Evolutionary conservation across 2,329 filamentous ascomycete genomes (phyloP).

Genomic region (Diaporthe aspalathi): DNA sequence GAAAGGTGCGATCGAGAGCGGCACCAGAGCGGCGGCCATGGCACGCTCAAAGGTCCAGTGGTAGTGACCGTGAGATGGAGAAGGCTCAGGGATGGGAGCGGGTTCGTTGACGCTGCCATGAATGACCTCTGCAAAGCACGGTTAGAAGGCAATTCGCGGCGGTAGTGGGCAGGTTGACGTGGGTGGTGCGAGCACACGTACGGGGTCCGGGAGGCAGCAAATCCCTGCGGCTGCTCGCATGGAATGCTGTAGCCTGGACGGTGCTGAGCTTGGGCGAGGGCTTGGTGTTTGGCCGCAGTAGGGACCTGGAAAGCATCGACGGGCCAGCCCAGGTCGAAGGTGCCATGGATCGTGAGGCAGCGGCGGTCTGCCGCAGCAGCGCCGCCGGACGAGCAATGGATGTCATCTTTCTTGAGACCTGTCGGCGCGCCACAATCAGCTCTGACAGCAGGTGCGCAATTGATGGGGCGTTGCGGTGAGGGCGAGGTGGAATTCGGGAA

Average conservation of each 20-base stretch:
- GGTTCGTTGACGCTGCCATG: constrained; percentile 84
- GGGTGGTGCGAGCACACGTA: constrained; percentile 59
- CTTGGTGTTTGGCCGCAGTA: constrained; percentile 43
- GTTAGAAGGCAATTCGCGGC: constrained; percentile 55
- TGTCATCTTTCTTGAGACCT: constrained; percentile 58
- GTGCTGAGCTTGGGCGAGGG: constrained; percentile 45
- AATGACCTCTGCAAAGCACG: constrained; percentile 70
- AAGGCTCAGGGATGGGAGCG: constrained; percentile 76
- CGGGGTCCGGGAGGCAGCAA: constrained; percentile 88
- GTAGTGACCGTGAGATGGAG: constrained; percentile 90
- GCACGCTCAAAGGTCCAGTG: constrained; percentile 98
- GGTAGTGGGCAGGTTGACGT: constrained; percentile 8
- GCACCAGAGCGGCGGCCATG: constrained; percentile 83
- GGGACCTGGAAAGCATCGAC: constrained; percentile 39
- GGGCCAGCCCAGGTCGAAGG: constrained; percentile 40
- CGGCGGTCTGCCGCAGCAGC: constrained; percentile 64
- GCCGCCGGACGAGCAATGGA: constrained; percentile 66
- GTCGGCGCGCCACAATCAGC: constrained; percentile 1
- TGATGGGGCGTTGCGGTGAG: constrained; percentile 37
- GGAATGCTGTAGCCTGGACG: constrained; percentile 80
- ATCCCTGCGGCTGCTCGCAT: constrained; percentile 79
- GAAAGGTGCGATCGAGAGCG: constrained; percentile 90
- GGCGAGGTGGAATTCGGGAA: constrained; percentile 1
- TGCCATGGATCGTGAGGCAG: constrained; percentile 52
- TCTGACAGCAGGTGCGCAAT: constrained; percentile 13